Base-by-base conservation (phyloP, 164 flowering plant genomes). In the Kingdonia uniflora region DNA sequence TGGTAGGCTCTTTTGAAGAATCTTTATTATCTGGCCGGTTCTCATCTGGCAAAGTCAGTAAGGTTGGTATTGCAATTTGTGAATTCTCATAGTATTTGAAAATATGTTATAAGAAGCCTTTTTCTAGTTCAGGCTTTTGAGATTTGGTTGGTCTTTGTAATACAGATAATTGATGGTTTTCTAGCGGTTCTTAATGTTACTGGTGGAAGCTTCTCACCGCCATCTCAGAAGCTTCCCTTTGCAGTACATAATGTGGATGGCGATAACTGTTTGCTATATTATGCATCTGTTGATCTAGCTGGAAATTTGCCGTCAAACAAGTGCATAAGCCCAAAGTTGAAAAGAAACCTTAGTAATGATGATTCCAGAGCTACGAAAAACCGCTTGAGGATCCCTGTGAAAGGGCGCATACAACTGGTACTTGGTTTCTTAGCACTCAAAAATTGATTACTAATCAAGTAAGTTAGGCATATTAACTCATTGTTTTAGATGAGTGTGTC, bases 1-100 rank as follows among this genome's bases (percentile, higher is more conserved):
- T 91, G 78, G 89, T 91, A 66, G 97, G 97, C 66, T 91, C 97
- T 11, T 91, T 91, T 69, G 97, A 91, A 72, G 97, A 91, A 61
- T 91, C 95, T 51, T 67, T 91, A 11, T 65, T 91, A 64, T 87
- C 97, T 55, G 97, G 97, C 55, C 79, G 89, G 14, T 72, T 83
- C 22, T 61, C 77, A 26, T 77, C 73, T 54, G 78, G 84, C 56
- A 81, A 70, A 54, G 57, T 43, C 50, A 59, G 68, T 60, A 80
- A 83, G 96, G 97, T 91, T 55, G 19, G 72, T 52, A 8, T n/a
- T 55, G 24, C 23, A 54, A 41, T 38, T 54, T n/a, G 48, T 44
- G n/a, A 35, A 14, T n/a, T 12, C 16, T 14, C 1, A 29, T 17
- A 17, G 17, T 11, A 15, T 44, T 29, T 29, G 6, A 29, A n/a